Base-by-base conservation (phyloP, 2,329 filamentous ascomycete species). In the Drechslerella stenobrocha region DNA sequence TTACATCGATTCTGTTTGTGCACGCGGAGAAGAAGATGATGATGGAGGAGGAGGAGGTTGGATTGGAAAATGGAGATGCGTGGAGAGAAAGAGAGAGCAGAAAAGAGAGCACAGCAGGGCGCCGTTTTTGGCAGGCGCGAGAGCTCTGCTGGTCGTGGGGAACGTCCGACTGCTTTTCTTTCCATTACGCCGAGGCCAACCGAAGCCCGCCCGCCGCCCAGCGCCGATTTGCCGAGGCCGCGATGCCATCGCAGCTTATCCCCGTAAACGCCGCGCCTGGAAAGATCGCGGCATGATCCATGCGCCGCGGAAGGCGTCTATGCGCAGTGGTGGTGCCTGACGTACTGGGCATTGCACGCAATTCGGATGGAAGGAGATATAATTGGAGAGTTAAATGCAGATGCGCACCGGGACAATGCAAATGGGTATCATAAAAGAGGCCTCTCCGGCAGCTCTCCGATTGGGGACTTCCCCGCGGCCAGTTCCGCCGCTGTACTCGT, bases 361-460 rank as follows among this genome's bases (percentile, higher is more conserved):
- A n/a, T n/a, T n/a, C n/a, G n/a, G n/a, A n/a, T n/a, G n/a, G n/a
- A n/a, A n/a, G n/a, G n/a, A n/a, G n/a, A n/a, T 30, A 30, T 11
- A 30, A 30, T 30, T 5, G 5, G 11, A 30, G 28, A 30, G 11
- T 30, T 30, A 30, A 30, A 30, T 30, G 28, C 28, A 30, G 11
- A 30, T 11, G 28, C 5, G 11, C 11, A 30, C 11, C 28, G 28
- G 28, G 5, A 30, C 28, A 30, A 5, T 30, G 11, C 28, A n/a
- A n/a, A 30, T 30, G 28, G 28, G 28, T 30, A 30, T 30, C 11
- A 30, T 30, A 30, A 5, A 30, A 30, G 5, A 24, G 15, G 23
- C 15, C 15, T n/a, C 23, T 22, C 51, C 4, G 58, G 58, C 7
- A 63, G 26, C 47, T 65, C 60, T 11, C 42, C 44, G 20, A 53